Evolutionary conservation across 2,329 filamentous ascomycete genomes (phyloP).

Genomic region (Penicillium sp.): DNA sequence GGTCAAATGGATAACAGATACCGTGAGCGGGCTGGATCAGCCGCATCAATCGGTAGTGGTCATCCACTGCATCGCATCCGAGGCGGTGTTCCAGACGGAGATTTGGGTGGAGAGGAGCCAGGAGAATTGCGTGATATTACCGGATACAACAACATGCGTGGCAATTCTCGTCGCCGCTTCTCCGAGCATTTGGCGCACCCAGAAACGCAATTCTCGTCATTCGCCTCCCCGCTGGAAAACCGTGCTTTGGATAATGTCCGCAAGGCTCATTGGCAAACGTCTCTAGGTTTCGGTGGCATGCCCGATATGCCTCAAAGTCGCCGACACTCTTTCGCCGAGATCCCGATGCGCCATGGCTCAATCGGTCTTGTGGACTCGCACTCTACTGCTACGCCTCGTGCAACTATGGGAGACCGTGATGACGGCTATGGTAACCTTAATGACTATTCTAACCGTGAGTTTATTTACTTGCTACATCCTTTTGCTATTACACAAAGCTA

Average conservation of each 20-base stretch:
- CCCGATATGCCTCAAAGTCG: constrained; percentile 51
- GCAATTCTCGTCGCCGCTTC: constrained; percentile 42
- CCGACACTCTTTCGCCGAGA: constrained; percentile 53
- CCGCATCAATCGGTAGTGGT: constrained; percentile 36
- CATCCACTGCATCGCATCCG: constrained; percentile 43
- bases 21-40: constrained; percentile 45
- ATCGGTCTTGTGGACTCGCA: constrained; percentile 32
- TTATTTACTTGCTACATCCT: constrained; percentile 36
- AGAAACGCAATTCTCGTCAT: constrained; percentile 42
- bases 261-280: constrained; percentile 53
- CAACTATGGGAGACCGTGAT: constrained; percentile 39
- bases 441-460: constrained; percentile 38
- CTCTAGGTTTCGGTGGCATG: constrained; percentile 49
- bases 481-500: constrained; percentile 35
- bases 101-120: constrained; percentile 46
- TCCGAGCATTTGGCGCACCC: constrained; percentile 47
- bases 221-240: constrained; percentile 41
- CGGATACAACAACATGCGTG: constrained; percentile 41
- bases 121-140: constrained; percentile 45
- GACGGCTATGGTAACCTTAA: constrained; percentile 39
- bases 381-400: constrained; percentile 30
- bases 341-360: constrained; percentile 49
- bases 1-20: constrained; percentile 40
- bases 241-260: constrained; percentile 47
- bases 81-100: constrained; percentile 46